Base-by-base conservation (phyloP, 371 early-diverging fungal genomes). In the Lichtheimia corymbifera region DNA sequence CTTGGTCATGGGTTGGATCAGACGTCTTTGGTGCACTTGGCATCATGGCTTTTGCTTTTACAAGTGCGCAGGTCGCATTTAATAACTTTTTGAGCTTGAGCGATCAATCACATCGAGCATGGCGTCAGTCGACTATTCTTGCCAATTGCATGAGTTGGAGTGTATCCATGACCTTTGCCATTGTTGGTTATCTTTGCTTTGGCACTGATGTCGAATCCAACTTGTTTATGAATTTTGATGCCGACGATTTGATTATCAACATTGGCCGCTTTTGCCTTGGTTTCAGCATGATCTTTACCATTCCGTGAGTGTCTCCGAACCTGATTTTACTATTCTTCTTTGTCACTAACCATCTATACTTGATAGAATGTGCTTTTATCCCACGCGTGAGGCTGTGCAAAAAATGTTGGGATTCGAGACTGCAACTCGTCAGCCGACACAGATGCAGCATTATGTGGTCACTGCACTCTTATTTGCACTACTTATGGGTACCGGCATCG, bases 31-130 rank as follows among this genome's bases (percentile, higher is more conserved):
- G 85, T 13, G 83, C 83, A 0, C 64, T 85, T 24, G 85, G 84
- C 28, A 83, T 86, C 58, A 85, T 86, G 80, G 83, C 84, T 1
- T 86, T 86, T 71, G 87, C 84, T 0, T 83, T 86, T 61, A 72
- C 84, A 12, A 83, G 83, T 27, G 69, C 82, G 24, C 87, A 86
- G 63, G 82, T 83, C 4, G 83, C 85, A 4, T 83, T 85, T 47
- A 71, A 79, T 50, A 86, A 83, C 58, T 86, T 68, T 50, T 55
- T 79, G 50, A 71, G 82, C 3, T 66, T 82, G 53, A 54, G 71
- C 20, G 65, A 80, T 41, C 85, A 80, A 41, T 66, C 82, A 1
- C 64, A 74, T 2, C 59, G 66, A 7, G 62, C 73, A 17, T 86
- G 87, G 87, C 72, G 56, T 22, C 60, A 63, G 15, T 76, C 82